Base-by-base conservation (phyloP, 2,329 filamentous ascomycete genomes). In the Emericellopsis atlantica region DNA sequence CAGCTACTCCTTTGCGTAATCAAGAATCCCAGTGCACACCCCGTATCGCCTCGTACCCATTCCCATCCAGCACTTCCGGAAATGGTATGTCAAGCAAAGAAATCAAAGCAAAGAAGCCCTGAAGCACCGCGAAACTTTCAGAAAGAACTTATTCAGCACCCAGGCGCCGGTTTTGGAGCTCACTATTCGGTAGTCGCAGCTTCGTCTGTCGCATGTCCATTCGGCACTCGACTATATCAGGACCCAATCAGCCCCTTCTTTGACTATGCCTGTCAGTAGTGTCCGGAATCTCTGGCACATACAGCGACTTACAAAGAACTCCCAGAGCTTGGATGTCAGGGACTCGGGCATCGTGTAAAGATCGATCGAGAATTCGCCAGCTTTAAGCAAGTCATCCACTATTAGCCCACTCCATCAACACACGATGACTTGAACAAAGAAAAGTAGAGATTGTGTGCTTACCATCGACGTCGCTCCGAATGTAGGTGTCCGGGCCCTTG, bases 281-380 rank as follows among this genome's bases (percentile, higher is more conserved):
- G 8, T 15, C 21, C 8, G 12, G 7, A 22, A 2, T 39, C 11
- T 12, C 21, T 22, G 11, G 29, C 6, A 37, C 22, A 8, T 29
- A 15, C 14, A n/a, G 8, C 37, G 18, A 58, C 62, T 59, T 59
- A 71, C 72, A 51, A 78, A 56, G 57, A 92, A 93, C 46, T 95
- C 90, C 90, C 90, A 96, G 45, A 98, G 79, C 78, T 87, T 88
- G 62, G 92, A 93, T 57, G 92, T 83, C 32, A 96, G 72, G 23
- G 69, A 65, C 49, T 96, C 92, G 1, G 92, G 89, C 48, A 98
- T 78, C n/a, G 92, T 96, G 66, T 95, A 96, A 44, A 98, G 74
- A 56, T 98, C 92, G 51, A 98, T 90, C 45, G 95, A 92, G 67
- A 98, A 98, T 65, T 98, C 92, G 55, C 92, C 92, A 55, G 89